Base-by-base conservation (phyloP, 1,284 basidiomycete species). In the Trametes hirsuta region DNA sequence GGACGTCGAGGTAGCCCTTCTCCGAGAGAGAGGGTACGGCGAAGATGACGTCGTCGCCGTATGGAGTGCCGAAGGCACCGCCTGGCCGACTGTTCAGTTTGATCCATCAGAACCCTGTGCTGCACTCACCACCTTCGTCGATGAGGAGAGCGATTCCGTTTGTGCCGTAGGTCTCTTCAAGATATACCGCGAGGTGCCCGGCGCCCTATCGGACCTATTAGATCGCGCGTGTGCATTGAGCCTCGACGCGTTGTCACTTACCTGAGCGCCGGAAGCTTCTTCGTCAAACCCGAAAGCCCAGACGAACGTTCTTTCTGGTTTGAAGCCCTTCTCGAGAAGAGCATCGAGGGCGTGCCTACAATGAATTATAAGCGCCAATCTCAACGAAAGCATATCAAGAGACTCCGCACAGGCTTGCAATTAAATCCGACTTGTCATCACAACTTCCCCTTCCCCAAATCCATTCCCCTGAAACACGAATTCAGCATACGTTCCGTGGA, bases 241-340 rank as follows among this genome's bases (percentile, higher is more conserved):
- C 10, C 12, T 0, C 15, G 9, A 24, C 3, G 47, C 40, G 21
- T 8, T 58, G 52, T 71, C 1, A 69, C 71, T 48, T 53, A 80
- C 82, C 44, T 79, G 75, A 25, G 72, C 69, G 3, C 86, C 85
- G 18, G 79, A 75, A 1, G 77, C 71, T 72, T 92, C 90, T 67
- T 91, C 90, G 67, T 91, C 89, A 53, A 84, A 84, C 10, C 90
- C 90, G 53, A 83, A 85, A 1, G 84, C 83, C 41, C 89, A 73
- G n/a, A 91, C 76, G 42, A 91, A 75, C 0, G 80, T 81, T 4
- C 86, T 79, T 18, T 71, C 70, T 0, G 85, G 86, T 21, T 74
- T 59, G 64, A 85, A 87, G 22, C 76, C 81, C 15, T 71, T 72
- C 53, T 79, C 74, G 12, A 88, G 66, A 1, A 88, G 74, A 0